Base-by-base conservation (phyloP, 202 grass and related monocot genomes). In the Digitaria exilis region DNA sequence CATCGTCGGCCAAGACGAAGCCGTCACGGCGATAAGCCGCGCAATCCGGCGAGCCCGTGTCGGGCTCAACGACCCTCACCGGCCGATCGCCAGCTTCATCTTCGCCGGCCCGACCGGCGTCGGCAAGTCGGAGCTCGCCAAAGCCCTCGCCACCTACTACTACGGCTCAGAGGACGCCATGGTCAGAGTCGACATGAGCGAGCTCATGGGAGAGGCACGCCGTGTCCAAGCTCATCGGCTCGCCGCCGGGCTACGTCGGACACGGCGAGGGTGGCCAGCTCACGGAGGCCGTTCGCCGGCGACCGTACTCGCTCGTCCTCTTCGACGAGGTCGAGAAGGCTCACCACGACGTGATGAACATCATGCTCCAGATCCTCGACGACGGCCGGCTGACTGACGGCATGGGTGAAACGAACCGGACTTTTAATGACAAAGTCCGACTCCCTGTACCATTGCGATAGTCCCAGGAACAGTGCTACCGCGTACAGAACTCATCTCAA, bases 91-190 rank as follows among this genome's bases (percentile, higher is more conserved):
- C 2, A 95, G 82, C 83, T 90, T 95, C 85, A 68, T 95, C 3
- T 92, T 95, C 60, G 82, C 85, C 3, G 93, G 93, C 0, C 87
- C 90, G 21, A 92, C 90, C 5, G 90, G 88, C 37, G 90, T 96
- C 3, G 90, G 93, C 12, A 96, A 96, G 65, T 85, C 88, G 26
- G 86, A 96, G 82, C 86, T 96, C 11, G 93, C 90, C 7, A 92
- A 95, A 62, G 76, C 80, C 8, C 55, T 95, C 4, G 88, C 90
- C 0, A 73, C 75, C 6, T 88, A 79, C 70, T 87, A 88, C 58
- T 93, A 82, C 62, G 84, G 87, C 0, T 93, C 90, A 0, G 83
- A 84, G 63, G 87, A 92, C 55, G 83, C 90, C 26, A 89, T 89
- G 90, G 81, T 89, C 65, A 48, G 81, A 11, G 48, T 92, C 6